Evolutionary conservation across 495 filamentous ascomycete genomes (phyloP), one percentile per base, ranked within the genome.

Genomic region (Penicillium daleae): DNA sequence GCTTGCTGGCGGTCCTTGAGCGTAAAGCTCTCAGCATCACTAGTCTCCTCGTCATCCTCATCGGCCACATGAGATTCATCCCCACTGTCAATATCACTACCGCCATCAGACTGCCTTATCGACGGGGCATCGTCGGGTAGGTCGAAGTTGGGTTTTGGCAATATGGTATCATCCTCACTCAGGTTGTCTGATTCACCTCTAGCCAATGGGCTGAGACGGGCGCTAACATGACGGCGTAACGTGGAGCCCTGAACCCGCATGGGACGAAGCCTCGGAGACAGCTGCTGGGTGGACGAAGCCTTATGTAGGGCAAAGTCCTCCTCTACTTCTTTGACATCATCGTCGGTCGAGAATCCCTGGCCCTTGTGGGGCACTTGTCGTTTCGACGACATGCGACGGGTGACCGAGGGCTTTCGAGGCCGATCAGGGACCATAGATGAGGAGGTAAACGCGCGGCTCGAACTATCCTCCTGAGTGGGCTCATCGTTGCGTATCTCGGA

Each of bases 1-100:
- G 95, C 95, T 74, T 97, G 89, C 76, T 99, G 95, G 39, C 94
- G 89, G 71, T 98, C 95, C 78, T 96, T 96, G 44, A 87, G 74
- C 3, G 85, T 87, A 66, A 87, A 87, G 74, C 91, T 95, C 71
- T 91, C 93, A 7, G 90, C 88, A 64, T 92, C 91, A 69, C 90
- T 93, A 29, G 87, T 62, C 48, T 84, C 83, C 15, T 82, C 86
- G 15, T 83, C 85, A 19, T 89, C 57, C 48, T 74, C 24, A 33
- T 61, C 68, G 73, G 51, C 48, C 66, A 76, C 35, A 17, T 50
- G 60, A 24, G 32, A 48, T 21, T 62, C 53, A 5, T 62, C 62
- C 62, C 33, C 80, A 67, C 62, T 61, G 5, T 63, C 66, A 24
- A 12, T 39, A 15, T 65, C 66, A 40, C 56, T 71, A 4, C 61